Conservation (phyloP, 208 protist species). For the Polymyxa betae region DNA sequence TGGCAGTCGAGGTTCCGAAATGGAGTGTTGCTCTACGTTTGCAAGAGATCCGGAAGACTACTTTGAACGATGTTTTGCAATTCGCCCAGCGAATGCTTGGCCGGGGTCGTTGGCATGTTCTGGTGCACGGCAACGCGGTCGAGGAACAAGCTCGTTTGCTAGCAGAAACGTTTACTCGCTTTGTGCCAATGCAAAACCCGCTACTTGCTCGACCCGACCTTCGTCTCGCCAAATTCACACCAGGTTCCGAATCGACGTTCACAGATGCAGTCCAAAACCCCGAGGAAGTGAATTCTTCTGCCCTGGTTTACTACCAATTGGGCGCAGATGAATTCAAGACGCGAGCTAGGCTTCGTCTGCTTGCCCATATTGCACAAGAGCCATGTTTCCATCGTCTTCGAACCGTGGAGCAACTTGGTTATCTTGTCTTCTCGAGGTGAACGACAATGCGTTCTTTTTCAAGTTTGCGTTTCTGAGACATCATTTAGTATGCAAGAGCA, state of each 20-base stretch:
- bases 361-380: conserved; percentile 8
- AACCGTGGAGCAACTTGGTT: conserved; percentile 36
- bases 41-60: not conserved
- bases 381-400: conserved; percentile 54
- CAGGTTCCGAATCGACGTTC: not conserved
- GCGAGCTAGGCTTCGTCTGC: not conserved
- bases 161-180: not conserved
- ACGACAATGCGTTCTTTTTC: not conserved
- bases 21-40: not conserved
- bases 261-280: not conserved
- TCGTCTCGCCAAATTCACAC: not conserved
- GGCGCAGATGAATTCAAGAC: not conserved
- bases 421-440: conserved; percentile 28
- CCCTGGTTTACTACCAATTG: conserved; percentile 22
- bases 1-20: not conserved
- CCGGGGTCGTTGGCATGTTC: conserved; percentile 14
- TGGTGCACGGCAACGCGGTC: conserved; percentile 21
- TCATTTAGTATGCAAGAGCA: conserved; percentile 27
- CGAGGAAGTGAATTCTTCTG: conserved; percentile 5
- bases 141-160: not conserved
- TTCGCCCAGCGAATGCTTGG: not conserved
- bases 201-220: not conserved
- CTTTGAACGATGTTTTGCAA: not conserved
- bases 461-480: not conserved
- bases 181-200: not conserved